These are phyloP conservation scores for Candida sanyiensis DNA, from an alignment of 805 yeast genomes.

Conservation along the genomic window DNA sequence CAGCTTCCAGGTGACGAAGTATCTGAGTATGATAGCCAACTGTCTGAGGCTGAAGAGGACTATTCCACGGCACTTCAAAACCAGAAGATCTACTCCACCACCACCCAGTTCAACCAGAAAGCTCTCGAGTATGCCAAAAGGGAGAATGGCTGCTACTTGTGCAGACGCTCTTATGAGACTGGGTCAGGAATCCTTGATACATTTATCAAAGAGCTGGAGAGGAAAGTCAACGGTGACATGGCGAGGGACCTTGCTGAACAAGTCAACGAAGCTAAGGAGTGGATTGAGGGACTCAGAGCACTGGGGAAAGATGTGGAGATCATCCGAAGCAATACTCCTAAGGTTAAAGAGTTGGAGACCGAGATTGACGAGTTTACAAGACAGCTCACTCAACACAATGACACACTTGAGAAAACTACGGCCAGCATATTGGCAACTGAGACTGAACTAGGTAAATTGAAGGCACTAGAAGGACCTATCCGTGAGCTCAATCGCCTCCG, in stretches of 20 bases:
- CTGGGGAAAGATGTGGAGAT: constrained; percentile 26
- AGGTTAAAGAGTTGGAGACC: constrained; percentile 8
- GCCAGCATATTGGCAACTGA: no score
- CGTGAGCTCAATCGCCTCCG: constrained; percentile 32
- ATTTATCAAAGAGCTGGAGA: constrained; percentile 27
- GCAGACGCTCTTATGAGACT: constrained; percentile 59
- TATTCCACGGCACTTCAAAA: constrained; percentile 57
- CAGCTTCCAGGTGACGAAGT: constrained; percentile 34
- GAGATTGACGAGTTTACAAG: no score
- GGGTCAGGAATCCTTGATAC: constrained; percentile 20
- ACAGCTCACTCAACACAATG: no score
- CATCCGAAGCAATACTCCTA: constrained; percentile 11
- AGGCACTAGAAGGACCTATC: constrained; percentile 24
- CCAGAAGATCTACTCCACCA: constrained; percentile 61
- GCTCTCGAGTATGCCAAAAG: constrained; percentile 61
- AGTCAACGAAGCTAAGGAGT: constrained; percentile 29
- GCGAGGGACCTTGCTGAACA: constrained; percentile 30
- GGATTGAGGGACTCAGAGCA: constrained; percentile 25
- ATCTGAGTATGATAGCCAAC: constrained; percentile 43
- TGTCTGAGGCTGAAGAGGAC: constrained; percentile 56
- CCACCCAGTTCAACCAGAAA: constrained; percentile 59
- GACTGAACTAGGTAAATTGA: constrained; percentile 7
- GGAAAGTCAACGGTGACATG: constrained; percentile 28
- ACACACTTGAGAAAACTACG: no score
- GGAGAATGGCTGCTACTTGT: constrained; percentile 60